phyloP scores from a whole-genome alignment of 139 green algal genomes.

The Pedinophyceae sp. region DNA sequence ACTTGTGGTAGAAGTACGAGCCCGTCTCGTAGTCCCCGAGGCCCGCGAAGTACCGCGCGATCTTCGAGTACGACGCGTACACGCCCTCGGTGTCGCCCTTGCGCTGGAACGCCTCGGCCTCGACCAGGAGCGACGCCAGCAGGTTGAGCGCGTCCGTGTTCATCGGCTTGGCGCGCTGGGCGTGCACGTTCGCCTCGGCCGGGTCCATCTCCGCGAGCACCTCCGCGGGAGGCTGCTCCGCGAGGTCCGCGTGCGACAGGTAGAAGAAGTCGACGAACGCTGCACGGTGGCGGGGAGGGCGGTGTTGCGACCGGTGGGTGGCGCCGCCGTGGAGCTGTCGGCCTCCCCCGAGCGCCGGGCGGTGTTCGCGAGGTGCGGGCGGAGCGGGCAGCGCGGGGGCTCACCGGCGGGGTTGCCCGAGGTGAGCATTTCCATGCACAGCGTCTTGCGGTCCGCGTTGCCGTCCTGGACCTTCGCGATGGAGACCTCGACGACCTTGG shows the following conservation, averaged over 20 bases:
- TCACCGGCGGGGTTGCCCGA: no score
- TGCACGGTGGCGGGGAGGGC: no score
- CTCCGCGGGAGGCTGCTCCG: neutral
- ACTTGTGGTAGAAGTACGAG: slow-evolving; percentile 6
- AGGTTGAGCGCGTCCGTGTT: neutral
- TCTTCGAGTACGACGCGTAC: slow-evolving; percentile 5
- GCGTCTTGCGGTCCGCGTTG: neutral
- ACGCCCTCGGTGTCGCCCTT: neutral
- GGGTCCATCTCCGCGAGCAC: neutral
- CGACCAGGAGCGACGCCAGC: slow-evolving; percentile 3
- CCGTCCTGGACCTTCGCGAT: no score
- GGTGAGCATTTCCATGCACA: neutral
- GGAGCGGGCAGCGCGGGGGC: no score
- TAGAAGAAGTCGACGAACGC: slow-evolving; percentile 7
- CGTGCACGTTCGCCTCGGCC: neutral
- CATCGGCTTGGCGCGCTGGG: slow-evolving; percentile 1
- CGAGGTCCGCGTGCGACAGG: neutral
- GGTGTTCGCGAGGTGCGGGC: no score
- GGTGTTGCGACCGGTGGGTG: no score
- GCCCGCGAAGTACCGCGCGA: slow-evolving; percentile 3
- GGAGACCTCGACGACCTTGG: no score
- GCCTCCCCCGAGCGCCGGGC: no score
- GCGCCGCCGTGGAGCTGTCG: no score
- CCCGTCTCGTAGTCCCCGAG: neutral
- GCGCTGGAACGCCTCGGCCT: neutral